Percentiles rank a stretch among this genome's conserved stretches.
These are phyloP conservation scores for Mesembryanthemum crystallinum DNA, from an alignment of 148 eudicot genomes.

Conservation along the genomic window DNA sequence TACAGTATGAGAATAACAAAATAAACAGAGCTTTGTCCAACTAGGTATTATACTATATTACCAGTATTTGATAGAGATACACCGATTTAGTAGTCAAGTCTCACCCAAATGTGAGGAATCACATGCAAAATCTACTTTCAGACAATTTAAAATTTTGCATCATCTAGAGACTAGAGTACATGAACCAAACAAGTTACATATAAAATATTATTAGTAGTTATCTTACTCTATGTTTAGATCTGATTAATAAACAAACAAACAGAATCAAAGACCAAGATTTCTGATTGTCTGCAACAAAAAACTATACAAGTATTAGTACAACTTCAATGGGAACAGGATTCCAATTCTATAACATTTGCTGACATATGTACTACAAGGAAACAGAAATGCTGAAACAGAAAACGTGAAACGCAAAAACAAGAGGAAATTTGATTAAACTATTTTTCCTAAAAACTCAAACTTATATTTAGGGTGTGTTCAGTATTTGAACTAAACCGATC, in stretches of 20 bases:
- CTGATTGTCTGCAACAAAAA: not conserved
- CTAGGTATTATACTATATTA: too few species aligned
- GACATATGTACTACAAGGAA: too few species aligned
- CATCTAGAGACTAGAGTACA: not conserved
- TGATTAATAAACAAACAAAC: not conserved
- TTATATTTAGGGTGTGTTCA: too few species aligned
- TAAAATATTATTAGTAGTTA: not conserved
- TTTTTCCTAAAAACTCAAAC: too few species aligned
- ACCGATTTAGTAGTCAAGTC: not conserved
- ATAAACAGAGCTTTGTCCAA: too few species aligned
- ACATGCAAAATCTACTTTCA: not conserved
- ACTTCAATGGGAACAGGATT: not conserved
- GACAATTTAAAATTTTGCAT: not conserved
- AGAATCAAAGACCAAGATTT: not conserved
- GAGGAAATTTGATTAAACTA: too few species aligned
- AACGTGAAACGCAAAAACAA: too few species aligned
- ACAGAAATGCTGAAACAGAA: too few species aligned
- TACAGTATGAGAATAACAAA: too few species aligned
- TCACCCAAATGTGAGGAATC: not conserved
- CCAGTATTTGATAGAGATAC: not conserved
- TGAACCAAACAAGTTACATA: not conserved
- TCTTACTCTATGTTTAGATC: not conserved
- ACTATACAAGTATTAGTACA: too few species aligned
- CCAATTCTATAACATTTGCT: too few species aligned
- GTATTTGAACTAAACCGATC: too few species aligned